Base-by-base conservation (phyloP, 495 filamentous ascomycete species). In the Aspergillus sclerotiicarbonarius region DNA sequence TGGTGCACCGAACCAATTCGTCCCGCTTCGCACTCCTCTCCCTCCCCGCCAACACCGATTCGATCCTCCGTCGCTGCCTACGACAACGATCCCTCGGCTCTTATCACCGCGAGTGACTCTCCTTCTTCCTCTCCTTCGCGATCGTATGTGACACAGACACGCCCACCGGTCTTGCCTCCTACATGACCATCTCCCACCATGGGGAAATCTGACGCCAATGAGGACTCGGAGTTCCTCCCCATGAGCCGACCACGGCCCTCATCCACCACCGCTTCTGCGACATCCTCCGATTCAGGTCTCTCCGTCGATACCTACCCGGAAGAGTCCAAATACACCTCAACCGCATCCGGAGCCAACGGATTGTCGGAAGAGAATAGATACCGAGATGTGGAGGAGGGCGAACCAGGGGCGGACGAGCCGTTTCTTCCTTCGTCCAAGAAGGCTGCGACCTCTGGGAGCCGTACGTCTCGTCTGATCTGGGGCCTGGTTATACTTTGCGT, bases 381-480 rank as follows among this genome's bases (percentile, higher is more conserved):
- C 58, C 67, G 70, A 6, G 74, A 77, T 62, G 59, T 75, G 19
- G 74, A 77, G 56, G 71, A 76, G 52, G 71, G 71, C 30, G 69
- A 73, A 8, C 25, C 56, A 6, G 62, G 54, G 9, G 30, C 51
- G 0, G 67, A 69, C 21, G 71, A 72, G 48, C 67, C 75, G 4
- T 66, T 74, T 25, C 53, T 69, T 20, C 57, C 62, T 5, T 45
- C 53, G 10, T 54, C 60, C 12, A 69, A 63, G 52, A 69, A 66
- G 32, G 51, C 58, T 20, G 39, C 29, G 1, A 25, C 66, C 2
- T 67, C 73, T 12, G 57, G 63, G 29, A 67, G 47, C 55, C 68
- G 81, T 55, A 76, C 85, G 50, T 82, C 86, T 61, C 79, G 84
- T 51, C 68, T 87, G 30, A 68, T 97, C 39, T 90, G 90, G 74